Conservation (phyloP, 1,284 basidiomycete species). For the Rhodotorula sp. region DNA sequence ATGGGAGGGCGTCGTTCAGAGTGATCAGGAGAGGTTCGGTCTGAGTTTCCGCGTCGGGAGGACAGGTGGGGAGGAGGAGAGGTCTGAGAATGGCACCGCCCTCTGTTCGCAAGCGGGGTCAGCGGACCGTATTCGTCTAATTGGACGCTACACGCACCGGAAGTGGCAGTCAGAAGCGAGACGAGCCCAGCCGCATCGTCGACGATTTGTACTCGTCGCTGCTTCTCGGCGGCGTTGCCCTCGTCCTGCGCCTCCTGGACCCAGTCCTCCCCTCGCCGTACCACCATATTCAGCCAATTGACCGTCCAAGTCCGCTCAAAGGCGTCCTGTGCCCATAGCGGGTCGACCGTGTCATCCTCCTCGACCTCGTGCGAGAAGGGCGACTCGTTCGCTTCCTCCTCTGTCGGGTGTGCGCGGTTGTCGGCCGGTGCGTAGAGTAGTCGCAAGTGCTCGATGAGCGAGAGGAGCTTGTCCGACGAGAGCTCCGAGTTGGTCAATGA, state of each 20-base stretch:
- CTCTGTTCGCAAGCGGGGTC: constrained; percentile 1
- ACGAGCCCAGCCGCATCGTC: constrained; percentile 39
- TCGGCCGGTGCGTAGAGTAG: constrained; percentile 21
- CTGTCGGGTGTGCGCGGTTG: constrained; percentile 12
- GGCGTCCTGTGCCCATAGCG: constrained; percentile 51
- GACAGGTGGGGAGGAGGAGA: constrained; percentile 35
- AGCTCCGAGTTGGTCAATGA: constrained; percentile 1
- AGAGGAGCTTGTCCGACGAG: constrained; percentile 15
- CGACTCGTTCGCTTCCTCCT: neutral
- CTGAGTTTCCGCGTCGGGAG: constrained; percentile 19
- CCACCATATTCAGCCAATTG: constrained; percentile 66
- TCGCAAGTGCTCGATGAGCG: constrained; percentile 27
- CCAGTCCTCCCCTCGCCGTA: constrained; percentile 61
- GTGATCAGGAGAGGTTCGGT: constrained; percentile 51
- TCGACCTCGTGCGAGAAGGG: constrained; percentile 23
- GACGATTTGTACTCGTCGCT: constrained; percentile 26
- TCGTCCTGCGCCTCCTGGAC: constrained; percentile 39
- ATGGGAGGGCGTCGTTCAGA: constrained; percentile 70
- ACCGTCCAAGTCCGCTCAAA: constrained; percentile 69
- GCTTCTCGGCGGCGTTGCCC: constrained; percentile 48
- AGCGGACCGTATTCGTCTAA: neutral
- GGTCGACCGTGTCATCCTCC: constrained; percentile 27
- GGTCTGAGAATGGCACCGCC: constrained; percentile 34
- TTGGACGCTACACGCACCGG: constrained; percentile 13
- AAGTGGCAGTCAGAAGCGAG: constrained; percentile 26